Evolutionary conservation across 805 yeast species (phyloP).

Genomic region (Spathaspora passalidarum): DNA sequence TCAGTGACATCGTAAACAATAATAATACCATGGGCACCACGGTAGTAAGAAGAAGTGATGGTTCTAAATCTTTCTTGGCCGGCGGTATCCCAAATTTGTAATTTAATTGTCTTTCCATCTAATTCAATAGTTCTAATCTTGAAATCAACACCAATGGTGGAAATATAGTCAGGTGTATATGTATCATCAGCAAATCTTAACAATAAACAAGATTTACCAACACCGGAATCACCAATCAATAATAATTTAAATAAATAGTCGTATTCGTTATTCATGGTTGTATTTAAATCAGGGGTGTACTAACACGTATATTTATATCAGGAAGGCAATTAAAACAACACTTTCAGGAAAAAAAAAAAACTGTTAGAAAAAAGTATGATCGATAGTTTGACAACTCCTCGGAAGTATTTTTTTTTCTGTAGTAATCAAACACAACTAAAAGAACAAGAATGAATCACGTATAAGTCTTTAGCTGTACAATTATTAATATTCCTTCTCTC

Average conservation of each 20-base stretch:
- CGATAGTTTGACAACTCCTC: background rate
- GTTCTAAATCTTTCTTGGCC: slow-evolving; percentile 99
- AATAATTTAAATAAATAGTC: slow-evolving; percentile 93
- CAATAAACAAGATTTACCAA: slow-evolving; percentile 93
- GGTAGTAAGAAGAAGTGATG: slow-evolving; percentile 93
- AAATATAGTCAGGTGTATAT: slow-evolving; percentile 93
- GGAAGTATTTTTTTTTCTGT: background rate
- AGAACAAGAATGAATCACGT: background rate
- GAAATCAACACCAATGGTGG: slow-evolving; percentile 98
- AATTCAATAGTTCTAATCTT: slow-evolving; percentile 85
- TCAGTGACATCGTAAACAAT: slow-evolving; percentile 98
- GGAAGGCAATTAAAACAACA: background rate
- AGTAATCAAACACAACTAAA: background rate
- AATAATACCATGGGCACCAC: slow-evolving; percentile 98
- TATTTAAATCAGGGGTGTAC: slow-evolving; percentile 1
- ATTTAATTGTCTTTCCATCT: slow-evolving; percentile 94
- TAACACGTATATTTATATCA: background rate
- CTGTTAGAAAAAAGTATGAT: background rate
- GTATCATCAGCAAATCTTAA: slow-evolving; percentile 97
- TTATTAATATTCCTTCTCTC: background rate
- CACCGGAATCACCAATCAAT: slow-evolving; percentile 97
- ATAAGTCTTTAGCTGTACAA: background rate
- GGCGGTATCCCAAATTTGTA: slow-evolving; percentile 99
- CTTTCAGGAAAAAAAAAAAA: background rate
- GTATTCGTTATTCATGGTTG: slow-evolving; percentile 94